Conservation (phyloP, 2,329 filamentous ascomycete genomes). For the Tothia fuscella region DNA sequence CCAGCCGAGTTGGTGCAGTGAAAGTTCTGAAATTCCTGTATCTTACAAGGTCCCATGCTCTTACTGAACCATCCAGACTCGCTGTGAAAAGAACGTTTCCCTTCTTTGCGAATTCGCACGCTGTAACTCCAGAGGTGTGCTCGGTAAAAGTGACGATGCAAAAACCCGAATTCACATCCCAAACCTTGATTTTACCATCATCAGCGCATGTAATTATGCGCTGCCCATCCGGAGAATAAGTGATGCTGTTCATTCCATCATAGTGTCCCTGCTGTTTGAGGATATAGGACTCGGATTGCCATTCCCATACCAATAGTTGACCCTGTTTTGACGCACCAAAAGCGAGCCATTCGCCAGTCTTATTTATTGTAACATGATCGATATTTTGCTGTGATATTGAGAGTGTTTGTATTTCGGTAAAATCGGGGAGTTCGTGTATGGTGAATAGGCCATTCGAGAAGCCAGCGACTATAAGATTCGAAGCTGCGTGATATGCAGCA, state of each 20-base stretch:
- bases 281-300: constrained; percentile 98
- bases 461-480: constrained; percentile 87
- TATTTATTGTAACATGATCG: constrained; percentile 88
- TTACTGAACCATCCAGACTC: constrained; percentile 83
- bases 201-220: constrained; percentile 88
- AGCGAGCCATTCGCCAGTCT: constrained; percentile 89
- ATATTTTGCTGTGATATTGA: constrained; percentile 95
- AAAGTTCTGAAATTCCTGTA: constrained; percentile 98
- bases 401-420: constrained; percentile 83
- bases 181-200: constrained; percentile 97
- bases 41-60: constrained; percentile 91
- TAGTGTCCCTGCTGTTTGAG: constrained; percentile 97
- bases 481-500: constrained; percentile 74
- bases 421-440: constrained; percentile 90
- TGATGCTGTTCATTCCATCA: constrained; percentile 85
- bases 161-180: constrained; percentile 93
- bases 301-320: constrained; percentile 97
- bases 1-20: constrained; percentile 79
- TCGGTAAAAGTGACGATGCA: constrained; percentile 98
- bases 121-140: constrained; percentile 86
- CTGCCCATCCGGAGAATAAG: constrained; percentile 88
- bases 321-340: constrained; percentile 93
- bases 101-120: constrained; percentile 87
- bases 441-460: constrained; percentile 93
- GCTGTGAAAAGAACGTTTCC: constrained; percentile 94